These are phyloP conservation scores for Onygena corvina DNA, from an alignment of 2,329 filamentous ascomycete species.

Conservation along the genomic window DNA sequence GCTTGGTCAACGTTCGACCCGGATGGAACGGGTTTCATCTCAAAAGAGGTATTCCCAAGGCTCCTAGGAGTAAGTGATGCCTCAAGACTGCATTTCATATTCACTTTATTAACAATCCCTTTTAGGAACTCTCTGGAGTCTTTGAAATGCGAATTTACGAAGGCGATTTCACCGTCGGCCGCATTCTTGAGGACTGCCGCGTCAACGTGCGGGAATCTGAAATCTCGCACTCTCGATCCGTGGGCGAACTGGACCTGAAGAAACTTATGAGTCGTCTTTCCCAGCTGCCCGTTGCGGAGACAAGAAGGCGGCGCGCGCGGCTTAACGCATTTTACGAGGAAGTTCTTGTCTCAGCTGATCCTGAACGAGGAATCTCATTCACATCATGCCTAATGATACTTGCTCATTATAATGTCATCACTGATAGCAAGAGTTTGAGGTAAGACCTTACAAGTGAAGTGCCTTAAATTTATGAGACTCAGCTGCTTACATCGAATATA, in stretches of 20 bases:
- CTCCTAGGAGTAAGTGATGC: constrained; percentile 56
- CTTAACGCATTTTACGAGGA: constrained; percentile 98
- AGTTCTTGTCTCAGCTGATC: constrained; percentile 83
- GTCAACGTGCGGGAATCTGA: constrained; percentile 41
- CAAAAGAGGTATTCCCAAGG: constrained; percentile 76
- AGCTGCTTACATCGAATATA: constrained; percentile 24
- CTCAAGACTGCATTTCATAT: background rate
- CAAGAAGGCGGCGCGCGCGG: constrained; percentile 60
- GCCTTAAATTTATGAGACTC: constrained; percentile 16
- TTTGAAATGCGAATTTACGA: constrained; percentile 98
- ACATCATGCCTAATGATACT: constrained; percentile 87
- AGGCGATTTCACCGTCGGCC: constrained; percentile 73
- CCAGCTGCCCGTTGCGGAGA: constrained; percentile 60
- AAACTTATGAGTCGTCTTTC: constrained; percentile 62
- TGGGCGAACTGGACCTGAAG: constrained; percentile 55
- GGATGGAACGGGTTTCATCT: constrained; percentile 79
- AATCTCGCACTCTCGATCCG: constrained; percentile 28
- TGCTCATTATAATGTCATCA: constrained; percentile 97
- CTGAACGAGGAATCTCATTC: constrained; percentile 80
- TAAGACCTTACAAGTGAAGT: constrained; percentile 30
- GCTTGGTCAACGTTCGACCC: constrained; percentile 96
- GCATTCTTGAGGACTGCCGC: constrained; percentile 74
- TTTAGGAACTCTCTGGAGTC: constrained; percentile 76
- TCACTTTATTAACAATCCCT: background rate
- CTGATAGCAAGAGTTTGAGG: constrained; percentile 87